Evolutionary conservation across 148 eudicot genomes (phyloP).

Genomic region (Gaultheria prostrata): DNA sequence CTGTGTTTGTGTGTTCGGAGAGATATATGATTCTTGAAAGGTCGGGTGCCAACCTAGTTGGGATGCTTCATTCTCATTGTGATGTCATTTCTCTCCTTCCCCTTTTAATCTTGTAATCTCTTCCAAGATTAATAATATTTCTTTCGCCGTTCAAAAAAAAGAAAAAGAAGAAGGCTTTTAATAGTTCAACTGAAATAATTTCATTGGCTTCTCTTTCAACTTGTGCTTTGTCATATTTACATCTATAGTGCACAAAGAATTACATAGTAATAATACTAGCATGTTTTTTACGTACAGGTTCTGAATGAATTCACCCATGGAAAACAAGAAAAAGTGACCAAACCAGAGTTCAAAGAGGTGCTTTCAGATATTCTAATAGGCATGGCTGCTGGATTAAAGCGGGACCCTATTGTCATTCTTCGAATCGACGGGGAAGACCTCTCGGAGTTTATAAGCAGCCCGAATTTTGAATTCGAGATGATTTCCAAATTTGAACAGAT

Average conservation of each 20-base stretch:
- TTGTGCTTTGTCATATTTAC: constrained; percentile 1
- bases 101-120: too few relatives aligned
- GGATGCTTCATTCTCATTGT: too few relatives aligned
- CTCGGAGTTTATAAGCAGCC: constrained; percentile 48
- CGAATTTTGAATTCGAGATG: constrained; percentile 59
- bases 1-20: too few relatives aligned
- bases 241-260: background rate
- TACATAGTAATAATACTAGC: background rate
- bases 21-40: too few relatives aligned
- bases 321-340: constrained; percentile 70
- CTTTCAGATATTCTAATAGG: constrained; percentile 79
- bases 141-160: too few relatives aligned
- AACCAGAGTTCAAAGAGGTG: constrained; percentile 70
- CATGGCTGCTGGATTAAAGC: constrained; percentile 91
- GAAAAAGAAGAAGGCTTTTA: too few relatives aligned
- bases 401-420: constrained; percentile 84
- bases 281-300: constrained; percentile 40
- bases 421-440: constrained; percentile 92
- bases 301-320: constrained; percentile 81
- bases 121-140: too few relatives aligned
- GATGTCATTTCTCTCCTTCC: too few relatives aligned
- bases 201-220: background rate
- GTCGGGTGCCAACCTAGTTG: too few relatives aligned
- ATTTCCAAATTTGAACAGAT: constrained; percentile 53
- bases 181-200: too few relatives aligned